These are phyloP conservation scores for Dichotomopilus funicola DNA, from an alignment of 2,329 filamentous ascomycete genomes.

Conservation along the genomic window DNA sequence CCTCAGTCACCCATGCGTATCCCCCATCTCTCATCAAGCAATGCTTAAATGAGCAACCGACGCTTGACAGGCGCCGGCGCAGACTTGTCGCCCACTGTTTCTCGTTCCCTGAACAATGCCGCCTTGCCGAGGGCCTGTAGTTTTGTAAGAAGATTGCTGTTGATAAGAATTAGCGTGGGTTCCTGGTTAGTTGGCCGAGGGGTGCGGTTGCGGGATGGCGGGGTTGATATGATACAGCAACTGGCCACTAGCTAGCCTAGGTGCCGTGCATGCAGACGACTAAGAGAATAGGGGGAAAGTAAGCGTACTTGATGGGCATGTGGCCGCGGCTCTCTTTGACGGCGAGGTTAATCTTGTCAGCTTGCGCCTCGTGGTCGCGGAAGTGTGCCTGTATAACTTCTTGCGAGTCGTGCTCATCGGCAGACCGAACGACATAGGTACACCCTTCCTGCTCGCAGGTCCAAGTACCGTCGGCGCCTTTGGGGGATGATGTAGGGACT, in stretches of 20 bases:
- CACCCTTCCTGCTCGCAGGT: conserved; percentile 59
- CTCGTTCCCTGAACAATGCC: conserved; percentile 28
- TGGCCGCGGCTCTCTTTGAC: conserved; percentile 52
- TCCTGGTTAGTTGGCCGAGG: no score
- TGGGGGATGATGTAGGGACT: conserved; percentile 42
- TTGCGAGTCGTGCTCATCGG: conserved; percentile 49
- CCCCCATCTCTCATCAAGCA: neutral
- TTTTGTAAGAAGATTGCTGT: conserved; percentile 51
- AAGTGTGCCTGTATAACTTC: conserved; percentile 55
- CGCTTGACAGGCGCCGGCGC: conserved; percentile 42
- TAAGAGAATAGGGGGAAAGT: conserved; percentile 10
- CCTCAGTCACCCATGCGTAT: neutral
- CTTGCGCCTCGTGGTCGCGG: conserved; percentile 51
- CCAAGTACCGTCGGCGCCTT: conserved; percentile 59
- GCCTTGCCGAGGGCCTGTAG: conserved; percentile 42
- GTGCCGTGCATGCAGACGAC: conserved; percentile 2
- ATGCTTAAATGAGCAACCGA: conserved; percentile 34
- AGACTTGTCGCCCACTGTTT: conserved; percentile 28
- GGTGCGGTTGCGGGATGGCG: no score
- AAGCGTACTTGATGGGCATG: conserved; percentile 50
- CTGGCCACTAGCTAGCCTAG: neutral
- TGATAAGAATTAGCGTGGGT: neutral
- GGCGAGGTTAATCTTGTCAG: conserved; percentile 45
- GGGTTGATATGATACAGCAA: no score
- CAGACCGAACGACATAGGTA: conserved; percentile 55